phyloP scores from a whole-genome alignment of 805 yeast species.

The Pichia nanzhaoensis region DNA sequence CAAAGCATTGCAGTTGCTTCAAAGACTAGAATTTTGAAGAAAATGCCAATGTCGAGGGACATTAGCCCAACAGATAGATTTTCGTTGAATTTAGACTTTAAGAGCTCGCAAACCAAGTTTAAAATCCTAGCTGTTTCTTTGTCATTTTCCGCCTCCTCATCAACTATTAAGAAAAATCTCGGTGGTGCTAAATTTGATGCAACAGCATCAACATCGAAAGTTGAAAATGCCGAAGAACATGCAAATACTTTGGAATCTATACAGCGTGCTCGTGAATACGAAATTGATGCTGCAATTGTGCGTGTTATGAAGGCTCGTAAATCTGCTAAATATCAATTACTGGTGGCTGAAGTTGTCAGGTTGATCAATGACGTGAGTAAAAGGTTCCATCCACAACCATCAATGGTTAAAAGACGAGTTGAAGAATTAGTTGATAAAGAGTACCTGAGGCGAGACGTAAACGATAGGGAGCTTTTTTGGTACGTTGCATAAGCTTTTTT shows the following conservation, averaged over 20 bases:
- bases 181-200: constrained; percentile 5
- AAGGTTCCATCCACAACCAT: constrained; percentile 64
- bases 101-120: constrained; percentile 59
- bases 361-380: constrained; percentile 45
- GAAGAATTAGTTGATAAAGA: constrained; percentile 76
- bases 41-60: constrained; percentile 68
- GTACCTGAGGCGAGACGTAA: constrained; percentile 65
- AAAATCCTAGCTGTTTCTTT: constrained; percentile 67
- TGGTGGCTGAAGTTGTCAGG: constrained; percentile 49
- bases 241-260: constrained; percentile 49
- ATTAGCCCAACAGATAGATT: constrained; percentile 60
- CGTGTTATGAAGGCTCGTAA: constrained; percentile 79
- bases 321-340: constrained; percentile 51
- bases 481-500: constrained; percentile 44
- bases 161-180: neutral
- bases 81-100: constrained; percentile 59
- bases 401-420: constrained; percentile 62
- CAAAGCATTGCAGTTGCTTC: constrained; percentile 81
- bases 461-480: constrained; percentile 52
- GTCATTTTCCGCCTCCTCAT: neutral
- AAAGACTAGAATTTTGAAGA: constrained; percentile 64
- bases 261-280: constrained; percentile 56
- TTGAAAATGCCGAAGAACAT: constrained; percentile 49
- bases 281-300: constrained; percentile 80
- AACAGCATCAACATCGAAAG: constrained; percentile 20